phyloP scores from a whole-genome alignment of 192 early-diverging fungal species.

The Endogone sp. region DNA sequence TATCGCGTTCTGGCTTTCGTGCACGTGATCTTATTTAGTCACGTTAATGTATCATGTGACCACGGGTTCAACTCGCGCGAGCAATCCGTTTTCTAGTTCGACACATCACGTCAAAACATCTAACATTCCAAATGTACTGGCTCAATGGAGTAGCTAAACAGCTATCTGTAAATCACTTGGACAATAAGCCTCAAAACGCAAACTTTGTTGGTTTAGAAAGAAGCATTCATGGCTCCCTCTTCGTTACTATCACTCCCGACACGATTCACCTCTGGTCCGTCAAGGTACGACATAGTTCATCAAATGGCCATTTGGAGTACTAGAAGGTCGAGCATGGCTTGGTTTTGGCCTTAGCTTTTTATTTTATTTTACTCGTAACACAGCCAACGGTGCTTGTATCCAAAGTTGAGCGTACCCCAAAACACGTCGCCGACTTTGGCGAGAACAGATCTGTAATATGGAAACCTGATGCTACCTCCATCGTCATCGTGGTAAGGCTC shows the following conservation, averaged over 20 bases:
- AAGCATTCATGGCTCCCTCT: slow-evolving; percentile 48
- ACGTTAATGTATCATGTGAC: no score
- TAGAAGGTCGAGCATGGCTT: not conserved
- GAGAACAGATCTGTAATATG: slow-evolving; percentile 67
- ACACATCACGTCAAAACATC: no score
- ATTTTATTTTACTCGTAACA: not conserved
- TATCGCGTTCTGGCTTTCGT: no score
- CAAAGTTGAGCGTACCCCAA: slow-evolving; percentile 53
- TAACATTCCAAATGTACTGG: slow-evolving; percentile 38
- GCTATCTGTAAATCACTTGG: slow-evolving; percentile 13
- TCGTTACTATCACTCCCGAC: slow-evolving; percentile 55
- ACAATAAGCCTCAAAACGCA: not conserved
- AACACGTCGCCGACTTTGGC: slow-evolving; percentile 69
- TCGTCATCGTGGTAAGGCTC: slow-evolving; percentile 61
- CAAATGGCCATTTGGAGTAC: no score
- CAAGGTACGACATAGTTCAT: slow-evolving; percentile 40
- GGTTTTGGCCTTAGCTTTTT: not conserved
- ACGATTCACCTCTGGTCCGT: slow-evolving; percentile 63
- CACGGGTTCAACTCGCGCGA: no score
- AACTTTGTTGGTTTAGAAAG: slow-evolving; percentile 40
- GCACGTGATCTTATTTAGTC: no score
- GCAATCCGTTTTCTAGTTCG: no score
- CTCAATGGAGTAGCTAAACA: slow-evolving; percentile 28
- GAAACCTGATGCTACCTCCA: slow-evolving; percentile 61
- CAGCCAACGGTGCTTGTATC: slow-evolving; percentile 67